These are phyloP conservation scores for Chenopodium album DNA, from an alignment of 148 eudicot species.

Conservation along the genomic window DNA sequence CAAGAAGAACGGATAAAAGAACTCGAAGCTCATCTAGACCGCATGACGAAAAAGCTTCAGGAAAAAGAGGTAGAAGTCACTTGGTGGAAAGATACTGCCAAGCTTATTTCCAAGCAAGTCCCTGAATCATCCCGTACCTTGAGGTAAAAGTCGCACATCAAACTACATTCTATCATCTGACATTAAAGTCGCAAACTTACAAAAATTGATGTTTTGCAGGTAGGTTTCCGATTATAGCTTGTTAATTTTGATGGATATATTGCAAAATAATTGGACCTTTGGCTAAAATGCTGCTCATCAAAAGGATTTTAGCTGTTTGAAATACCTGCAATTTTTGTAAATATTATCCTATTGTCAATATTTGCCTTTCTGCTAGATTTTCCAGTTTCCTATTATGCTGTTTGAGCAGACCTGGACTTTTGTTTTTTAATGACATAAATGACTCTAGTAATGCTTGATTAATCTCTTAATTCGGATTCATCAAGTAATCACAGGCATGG, in stretches of 20 bases:
- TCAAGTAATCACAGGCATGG: no score
- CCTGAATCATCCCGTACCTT: slow-evolving; percentile 39
- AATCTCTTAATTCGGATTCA: no score
- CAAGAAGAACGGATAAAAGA: slow-evolving; percentile 61
- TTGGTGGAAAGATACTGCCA: slow-evolving; percentile 71
- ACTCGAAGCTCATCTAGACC: slow-evolving; percentile 56
- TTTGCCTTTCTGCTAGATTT: neutral
- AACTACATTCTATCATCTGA: neutral
- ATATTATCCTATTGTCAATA: neutral
- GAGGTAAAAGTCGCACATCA: slow-evolving; percentile 11
- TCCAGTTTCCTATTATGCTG: neutral
- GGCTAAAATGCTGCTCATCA: slow-evolving; percentile 4
- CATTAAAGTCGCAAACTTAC: neutral
- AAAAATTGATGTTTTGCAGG: slow-evolving; percentile 16
- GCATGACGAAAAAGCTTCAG: slow-evolving; percentile 38
- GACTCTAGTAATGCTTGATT: no score
- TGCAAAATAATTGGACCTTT: neutral
- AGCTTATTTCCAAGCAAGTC: slow-evolving; percentile 48
- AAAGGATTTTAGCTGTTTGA: neutral
- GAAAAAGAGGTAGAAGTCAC: slow-evolving; percentile 57
- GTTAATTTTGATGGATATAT: slow-evolving; percentile 10
- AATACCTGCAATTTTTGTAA: slow-evolving; percentile 8
- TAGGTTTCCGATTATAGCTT: neutral
- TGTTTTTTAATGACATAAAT: no score
- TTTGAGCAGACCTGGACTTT: neutral